Evolutionary conservation across 495 filamentous ascomycete genomes (phyloP), one percentile per base, ranked within the genome.

Genomic region (Aspergillus funiculosus): DNA sequence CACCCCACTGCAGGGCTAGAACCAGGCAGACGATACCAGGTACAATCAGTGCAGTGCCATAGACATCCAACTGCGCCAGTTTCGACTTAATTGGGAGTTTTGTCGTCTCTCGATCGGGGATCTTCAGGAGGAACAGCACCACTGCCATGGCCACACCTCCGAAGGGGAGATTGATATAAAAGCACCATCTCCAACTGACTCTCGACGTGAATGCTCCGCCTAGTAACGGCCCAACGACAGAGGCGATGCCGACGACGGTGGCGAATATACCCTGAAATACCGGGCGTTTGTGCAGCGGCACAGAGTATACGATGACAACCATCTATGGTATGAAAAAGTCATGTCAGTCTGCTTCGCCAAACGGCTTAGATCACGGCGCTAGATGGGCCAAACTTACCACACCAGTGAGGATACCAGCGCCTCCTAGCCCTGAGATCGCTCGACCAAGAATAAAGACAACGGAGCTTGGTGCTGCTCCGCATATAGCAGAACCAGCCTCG

Each of bases 131-230:
- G 46, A 81, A 58, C n/a, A 78, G 50, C 27, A 82, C 71, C n/a
- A 73, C 71, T 0, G 63, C 37, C 40, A 80, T 74, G 1, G 77
- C 70, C 5, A 77, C 38, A n/a, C 67, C 80, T 5, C 81, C 82
- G 31, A 85, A 71, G 2, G 82, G 81, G 10, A 86, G 62, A 44
- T 87, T 87, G 63, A 85, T 85, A 57, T 78, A 89, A 61, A 91
- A 89, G 55, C 85, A 90, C 86, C 86, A 90, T 46, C 87, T 66
- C 87, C 87, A 92, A 1, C 77, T 77, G 3, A 78, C 59, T 18
- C 75, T 64, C 21, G 71, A 66, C 0, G 75, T 79, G 39, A 81
- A 76, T 3, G 64, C 68, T 7, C 78, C 78, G 8, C 78, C 78
- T 6, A 80, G 60, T 0, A 89, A 62, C 1, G 85, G 85, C 6